Evolutionary conservation across 2,329 filamentous ascomycete genomes (phyloP), one percentile per base, ranked within the genome.

Genomic region (Colletotrichum limetticola): DNA sequence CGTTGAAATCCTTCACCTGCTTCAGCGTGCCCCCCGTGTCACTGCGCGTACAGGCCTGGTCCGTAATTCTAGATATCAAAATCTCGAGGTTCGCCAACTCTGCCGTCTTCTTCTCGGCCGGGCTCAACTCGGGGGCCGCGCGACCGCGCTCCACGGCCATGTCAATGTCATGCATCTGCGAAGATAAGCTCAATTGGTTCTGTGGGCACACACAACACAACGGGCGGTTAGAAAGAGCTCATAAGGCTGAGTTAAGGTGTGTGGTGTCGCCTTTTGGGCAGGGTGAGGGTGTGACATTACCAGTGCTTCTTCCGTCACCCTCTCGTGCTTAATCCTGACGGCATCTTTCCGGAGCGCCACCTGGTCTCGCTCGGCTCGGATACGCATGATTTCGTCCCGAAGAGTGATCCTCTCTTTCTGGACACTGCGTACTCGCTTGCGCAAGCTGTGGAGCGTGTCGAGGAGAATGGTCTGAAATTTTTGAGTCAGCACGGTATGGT

Each of bases 341-440:
- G 89, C 89, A 74, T 93, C 91, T 85, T 91, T 91, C 55, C 86
- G 87, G 22, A 92, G 80, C 5, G 88, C 89, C 8, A 92, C 87
- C 75, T 92, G 87, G 76, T 92, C 90, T 65, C 90, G 84, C 80
- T 92, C 90, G 26, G 85, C 83, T 58, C 89, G 86, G 69, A 92
- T 84, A 1, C 85, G 85, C 32, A 92, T 78, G n/a, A 93, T 90
- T 37, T 91, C 89, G 14, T 90, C 87, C 57, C 91, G 86, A 22
- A 92, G 80, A 0, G 82, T 78, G 4, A 91, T 79, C 78, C 89
- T 91, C 76, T 90, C 87, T 73, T 85, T 89, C 69, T 91, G 88
- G 11, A 87, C 86, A 9, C 88, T 84, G 16, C 87, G 86, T 59
- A 92, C 85, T 16, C 90, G 87, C 77, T 89, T 90, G 65, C 87